Conservation (phyloP, 225 moss, liverwort and hornwort species). For the Takakia lepidozioides region DNA sequence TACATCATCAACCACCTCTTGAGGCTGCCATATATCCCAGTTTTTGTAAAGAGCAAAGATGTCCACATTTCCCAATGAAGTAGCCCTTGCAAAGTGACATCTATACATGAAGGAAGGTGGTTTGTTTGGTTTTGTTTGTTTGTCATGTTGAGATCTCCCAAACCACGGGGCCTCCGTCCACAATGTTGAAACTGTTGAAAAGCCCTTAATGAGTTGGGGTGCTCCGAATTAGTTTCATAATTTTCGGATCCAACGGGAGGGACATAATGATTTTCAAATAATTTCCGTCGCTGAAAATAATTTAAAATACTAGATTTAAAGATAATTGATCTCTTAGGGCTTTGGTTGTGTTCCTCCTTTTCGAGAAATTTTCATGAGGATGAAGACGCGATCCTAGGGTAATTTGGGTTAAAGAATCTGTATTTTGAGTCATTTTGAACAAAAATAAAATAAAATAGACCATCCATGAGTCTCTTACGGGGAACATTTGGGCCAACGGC, state of each 20-base stretch:
- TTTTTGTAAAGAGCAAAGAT: conserved; percentile 35
- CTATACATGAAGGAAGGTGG: background rate
- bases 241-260: background rate
- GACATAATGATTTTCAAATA: background rate
- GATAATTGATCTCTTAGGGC: background rate
- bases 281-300: background rate
- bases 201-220: background rate
- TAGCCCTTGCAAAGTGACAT: no score
- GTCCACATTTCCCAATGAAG: no score
- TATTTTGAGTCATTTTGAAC: no score
- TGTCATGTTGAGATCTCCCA: no score
- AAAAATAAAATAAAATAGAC: no score
- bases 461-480: no score
- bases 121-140: background rate
- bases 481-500: no score
- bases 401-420: background rate
- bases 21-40: no score
- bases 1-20: conserved; percentile 3
- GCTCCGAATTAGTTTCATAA: background rate
- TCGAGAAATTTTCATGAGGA: background rate
- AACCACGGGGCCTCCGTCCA: background rate
- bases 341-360: background rate
- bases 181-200: background rate
- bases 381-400: background rate
- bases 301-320: background rate